Conservation (phyloP, 805 yeast species). For the Priceomyces melissophilus region DNA sequence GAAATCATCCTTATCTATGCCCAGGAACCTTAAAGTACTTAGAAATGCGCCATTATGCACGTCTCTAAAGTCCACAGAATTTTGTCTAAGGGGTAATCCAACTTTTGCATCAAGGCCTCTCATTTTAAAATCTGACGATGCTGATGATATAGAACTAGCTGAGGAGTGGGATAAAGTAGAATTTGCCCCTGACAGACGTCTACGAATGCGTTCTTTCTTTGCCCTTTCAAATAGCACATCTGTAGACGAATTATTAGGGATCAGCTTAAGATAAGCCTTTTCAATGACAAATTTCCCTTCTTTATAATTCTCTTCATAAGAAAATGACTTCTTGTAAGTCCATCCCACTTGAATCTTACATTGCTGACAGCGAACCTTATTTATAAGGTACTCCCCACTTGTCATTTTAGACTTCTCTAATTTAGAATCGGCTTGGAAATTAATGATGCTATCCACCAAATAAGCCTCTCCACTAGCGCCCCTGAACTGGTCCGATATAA, state of each 20-base stretch:
- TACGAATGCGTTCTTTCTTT: conserved; percentile 13
- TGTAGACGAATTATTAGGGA: conserved; percentile 33
- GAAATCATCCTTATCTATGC: conserved; percentile 15
- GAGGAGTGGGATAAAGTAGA: conserved; percentile 6
- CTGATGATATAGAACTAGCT: conserved; percentile 3
- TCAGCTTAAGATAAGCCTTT: conserved; percentile 29
- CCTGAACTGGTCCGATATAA: conserved; percentile 35
- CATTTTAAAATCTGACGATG: conserved; percentile 11
- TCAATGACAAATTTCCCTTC: conserved; percentile 46
- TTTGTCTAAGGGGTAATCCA: conserved; percentile 1
- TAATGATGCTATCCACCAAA: conserved; percentile 38
- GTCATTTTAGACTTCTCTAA: conserved; percentile 35
- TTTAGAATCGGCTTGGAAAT: conserved; percentile 22
- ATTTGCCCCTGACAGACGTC: conserved; percentile 11
- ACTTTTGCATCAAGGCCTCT: conserved; percentile 4
- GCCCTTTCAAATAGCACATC: conserved; percentile 32
- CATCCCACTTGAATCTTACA: conserved; percentile 36
- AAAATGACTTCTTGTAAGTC: conserved; percentile 37
- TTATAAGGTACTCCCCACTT: conserved; percentile 37
- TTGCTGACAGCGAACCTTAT: conserved; percentile 38
- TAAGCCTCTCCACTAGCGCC: conserved; percentile 42
- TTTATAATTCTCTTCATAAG: conserved; percentile 34
- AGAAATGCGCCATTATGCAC: conserved; percentile 8
- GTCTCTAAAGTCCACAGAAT: conserved; percentile 9
- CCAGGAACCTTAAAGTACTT: conserved; percentile 15